Base-by-base conservation (phyloP, 495 filamentous ascomycete genomes). In the Astrothelium subdiscretum region DNA sequence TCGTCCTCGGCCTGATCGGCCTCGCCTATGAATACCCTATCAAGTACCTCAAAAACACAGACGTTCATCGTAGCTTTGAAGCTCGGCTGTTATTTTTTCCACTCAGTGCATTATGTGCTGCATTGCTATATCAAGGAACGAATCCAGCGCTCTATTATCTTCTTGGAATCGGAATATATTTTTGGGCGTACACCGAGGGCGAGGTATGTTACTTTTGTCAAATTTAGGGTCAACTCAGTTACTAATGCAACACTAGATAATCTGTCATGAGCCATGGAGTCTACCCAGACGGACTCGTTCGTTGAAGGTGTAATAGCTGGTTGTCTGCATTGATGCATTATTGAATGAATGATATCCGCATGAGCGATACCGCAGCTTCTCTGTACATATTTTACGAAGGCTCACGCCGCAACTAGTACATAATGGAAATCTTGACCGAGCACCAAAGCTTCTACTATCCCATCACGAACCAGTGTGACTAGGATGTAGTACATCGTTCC, bases 121-220 rank as follows among this genome's bases (percentile, higher is more conserved):
- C 84, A 27, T 79, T 99, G 42, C 75, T 96, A 57, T 99, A 99
- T 72, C 95, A 99, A 72, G 89, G 84, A 11, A 92, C 90, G 11
- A 95, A 99, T 69, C 80, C 92, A 31, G 95, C 90, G 3, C 76
- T 97, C 42, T 99, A 97, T 72, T 95, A 97, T 75, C 70, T 92
- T 12, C 84, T 97, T 59, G 95, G 90, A 0, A 83, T 95, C 71
- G 83, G 71, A 2, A 87, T 91, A 3, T 99, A 96, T 71, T 97
- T 97, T 69, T 97, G 94, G 91, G 95, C 89, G 0, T 97, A 92
- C 68, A 91, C 85, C 65, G 94, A 97, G 77, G 95, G 95, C 73
- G 95, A 99, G 87, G 91, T 96, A 73, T 67, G 86, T 74, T 59
- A 29, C 24, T 6, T 26, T 29, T 8, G 20, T 29, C 24, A 54